Conservation (phyloP, 208 protist genomes). For the Phytomonas sp. region DNA sequence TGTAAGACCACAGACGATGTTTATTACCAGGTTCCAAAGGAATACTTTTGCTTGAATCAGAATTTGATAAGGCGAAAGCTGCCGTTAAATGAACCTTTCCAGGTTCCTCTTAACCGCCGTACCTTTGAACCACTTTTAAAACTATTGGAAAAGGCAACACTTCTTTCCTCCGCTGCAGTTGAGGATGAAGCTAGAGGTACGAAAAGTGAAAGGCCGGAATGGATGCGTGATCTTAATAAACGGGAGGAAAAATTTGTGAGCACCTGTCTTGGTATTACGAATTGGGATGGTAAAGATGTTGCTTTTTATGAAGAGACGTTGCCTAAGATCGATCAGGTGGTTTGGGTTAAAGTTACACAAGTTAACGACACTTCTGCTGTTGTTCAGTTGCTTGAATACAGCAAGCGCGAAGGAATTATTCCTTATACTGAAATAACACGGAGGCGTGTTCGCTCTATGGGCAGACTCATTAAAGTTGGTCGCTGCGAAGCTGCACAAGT, state of each 20-base stretch:
- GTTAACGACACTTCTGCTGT: constrained; percentile 92
- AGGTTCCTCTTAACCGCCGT: constrained; percentile 42
- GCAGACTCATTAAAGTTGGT: constrained; percentile 98
- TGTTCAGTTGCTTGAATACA: constrained; percentile 96
- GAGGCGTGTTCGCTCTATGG: constrained; percentile 97
- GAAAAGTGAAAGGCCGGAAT: constrained; percentile 39
- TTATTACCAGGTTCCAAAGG: constrained; percentile 70
- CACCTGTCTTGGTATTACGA: constrained; percentile 57
- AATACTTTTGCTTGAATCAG: constrained; percentile 62
- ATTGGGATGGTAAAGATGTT: constrained; percentile 69
- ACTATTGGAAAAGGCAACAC: constrained; percentile 66
- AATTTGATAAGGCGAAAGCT: constrained; percentile 54
- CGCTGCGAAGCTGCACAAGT: constrained; percentile 95
- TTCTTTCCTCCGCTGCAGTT: constrained; percentile 51
- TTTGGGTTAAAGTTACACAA: constrained; percentile 94
- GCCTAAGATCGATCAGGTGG: constrained; percentile 95
- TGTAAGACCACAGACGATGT: constrained; percentile 65
- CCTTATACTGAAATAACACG: constrained; percentile 96
- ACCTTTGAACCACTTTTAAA: constrained; percentile 48
- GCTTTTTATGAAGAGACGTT: constrained; percentile 65
- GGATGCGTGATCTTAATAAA: constrained; percentile 73
- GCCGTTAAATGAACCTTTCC: constrained; percentile 48
- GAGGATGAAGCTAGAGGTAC: constrained; percentile 34
- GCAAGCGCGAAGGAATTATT: constrained; percentile 98
- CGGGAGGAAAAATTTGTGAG: constrained; percentile 73